phyloP scores from a whole-genome alignment of 1,284 basidiomycete species.

The Ceratobasidium sp. region DNA sequence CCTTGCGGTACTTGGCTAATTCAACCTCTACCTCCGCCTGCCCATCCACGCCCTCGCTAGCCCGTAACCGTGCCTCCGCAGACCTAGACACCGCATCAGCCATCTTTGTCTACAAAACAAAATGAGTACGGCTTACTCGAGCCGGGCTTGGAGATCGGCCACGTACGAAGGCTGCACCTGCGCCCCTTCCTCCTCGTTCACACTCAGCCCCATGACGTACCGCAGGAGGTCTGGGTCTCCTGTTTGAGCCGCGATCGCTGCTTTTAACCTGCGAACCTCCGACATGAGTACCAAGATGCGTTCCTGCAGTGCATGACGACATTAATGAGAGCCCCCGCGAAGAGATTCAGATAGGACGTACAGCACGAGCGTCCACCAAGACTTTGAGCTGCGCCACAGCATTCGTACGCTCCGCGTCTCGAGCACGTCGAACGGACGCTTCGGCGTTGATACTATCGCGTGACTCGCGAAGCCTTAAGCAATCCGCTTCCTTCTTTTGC shows the following conservation, averaged over 20 bases:
- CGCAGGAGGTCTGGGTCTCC: slow-evolving; percentile 74
- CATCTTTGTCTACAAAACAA: slow-evolving; percentile 43
- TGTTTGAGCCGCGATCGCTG: slow-evolving; percentile 79
- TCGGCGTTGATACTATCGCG: slow-evolving; percentile 84
- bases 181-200: slow-evolving; percentile 34
- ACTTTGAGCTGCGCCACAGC: slow-evolving; percentile 63
- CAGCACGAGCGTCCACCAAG: slow-evolving; percentile 76
- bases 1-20: slow-evolving; percentile 36
- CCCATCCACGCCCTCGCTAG: slow-evolving; percentile 6
- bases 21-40: slow-evolving; percentile 17
- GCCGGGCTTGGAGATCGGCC: slow-evolving; percentile 46
- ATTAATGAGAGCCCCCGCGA: slow-evolving; percentile 44
- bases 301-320: slow-evolving; percentile 63
- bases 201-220: slow-evolving; percentile 33
- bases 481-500: slow-evolving; percentile 79
- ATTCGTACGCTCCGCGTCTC: slow-evolving; percentile 62
- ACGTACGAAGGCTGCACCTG: slow-evolving; percentile 46
- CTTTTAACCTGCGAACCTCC: slow-evolving; percentile 82
- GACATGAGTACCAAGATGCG: slow-evolving; percentile 80
- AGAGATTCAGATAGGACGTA: slow-evolving; percentile 58
- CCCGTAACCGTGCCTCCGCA: slow-evolving; percentile 38
- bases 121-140: slow-evolving; percentile 46
- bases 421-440: slow-evolving; percentile 77
- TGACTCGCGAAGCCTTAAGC: slow-evolving; percentile 81
- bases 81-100: slow-evolving; percentile 43